Evolutionary conservation across 768 basidiomycete species (phyloP).

Genomic region (Tricholoma matsutake): DNA sequence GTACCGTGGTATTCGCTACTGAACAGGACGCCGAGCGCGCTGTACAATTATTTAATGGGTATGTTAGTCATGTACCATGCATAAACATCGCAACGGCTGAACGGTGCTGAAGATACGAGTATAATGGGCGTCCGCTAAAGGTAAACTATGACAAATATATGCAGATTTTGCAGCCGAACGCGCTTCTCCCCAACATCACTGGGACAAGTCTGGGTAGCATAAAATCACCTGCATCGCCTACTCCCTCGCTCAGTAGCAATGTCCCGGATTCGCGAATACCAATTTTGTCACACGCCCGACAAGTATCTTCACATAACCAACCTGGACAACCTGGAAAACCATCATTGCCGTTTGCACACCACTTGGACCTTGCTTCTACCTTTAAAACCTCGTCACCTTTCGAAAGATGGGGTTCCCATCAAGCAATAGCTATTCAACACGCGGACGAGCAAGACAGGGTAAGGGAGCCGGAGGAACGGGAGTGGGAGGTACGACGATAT

Average conservation of each 20-base stretch:
- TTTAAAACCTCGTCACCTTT: constrained; percentile 27
- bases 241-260: constrained; percentile 8
- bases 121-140: constrained; percentile 81
- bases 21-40: constrained; percentile 84
- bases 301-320: constrained; percentile 7
- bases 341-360: constrained; percentile 9
- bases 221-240: constrained; percentile 21
- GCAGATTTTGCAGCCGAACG: constrained; percentile 20
- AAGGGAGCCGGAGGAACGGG: constrained; percentile 3
- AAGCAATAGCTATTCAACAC: background rate
- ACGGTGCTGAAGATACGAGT: constrained; percentile 63
- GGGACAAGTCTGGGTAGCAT: constrained; percentile 1
- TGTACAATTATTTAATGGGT: constrained; percentile 90
- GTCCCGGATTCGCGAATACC: constrained; percentile 8
- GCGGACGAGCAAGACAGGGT: background rate
- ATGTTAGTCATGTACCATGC: constrained; percentile 24
- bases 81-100: constrained; percentile 5
- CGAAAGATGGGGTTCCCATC: constrained; percentile 22
- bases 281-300: constrained; percentile 1
- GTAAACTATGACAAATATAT: constrained; percentile 90
- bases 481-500: constrained; percentile 8
- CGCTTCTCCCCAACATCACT: constrained; percentile 1
- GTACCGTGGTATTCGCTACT: constrained; percentile 84
- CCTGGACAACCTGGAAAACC: constrained; percentile 8
- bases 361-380: constrained; percentile 9